These are phyloP conservation scores for Pontederia paniculata DNA, from an alignment of 176 grass and related monocot species.

Conservation along the genomic window DNA sequence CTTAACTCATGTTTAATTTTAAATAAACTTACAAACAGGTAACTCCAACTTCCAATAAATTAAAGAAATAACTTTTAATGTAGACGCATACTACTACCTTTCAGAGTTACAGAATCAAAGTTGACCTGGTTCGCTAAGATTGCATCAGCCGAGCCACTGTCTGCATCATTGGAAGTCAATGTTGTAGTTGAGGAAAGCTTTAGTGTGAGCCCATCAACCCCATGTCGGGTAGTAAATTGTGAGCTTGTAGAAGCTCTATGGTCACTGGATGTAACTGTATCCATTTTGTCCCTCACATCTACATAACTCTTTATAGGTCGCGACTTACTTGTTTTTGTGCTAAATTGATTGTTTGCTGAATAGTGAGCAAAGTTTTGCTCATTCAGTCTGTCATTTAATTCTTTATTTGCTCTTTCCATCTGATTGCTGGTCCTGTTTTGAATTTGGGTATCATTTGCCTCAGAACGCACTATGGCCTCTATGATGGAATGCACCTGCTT, in stretches of 20 bases:
- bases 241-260: conserved; percentile 4
- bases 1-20: too few species aligned
- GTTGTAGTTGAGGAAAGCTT: conserved; percentile 50
- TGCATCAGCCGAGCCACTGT: conserved; percentile 30
- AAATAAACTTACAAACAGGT: too few species aligned
- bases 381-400: conserved; percentile 8
- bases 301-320: background rate
- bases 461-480: conserved; percentile 71
- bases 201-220: conserved; percentile 31
- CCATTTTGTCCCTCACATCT: conserved; percentile 1
- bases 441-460: conserved; percentile 37
- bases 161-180: conserved; percentile 35
- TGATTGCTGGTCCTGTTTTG: conserved; percentile 4
- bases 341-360: background rate
- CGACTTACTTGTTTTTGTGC: background rate
- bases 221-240: background rate
- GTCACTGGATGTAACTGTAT: conserved; percentile 5
- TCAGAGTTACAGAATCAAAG: conserved; percentile 54
- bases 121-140: conserved; percentile 41
- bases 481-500: conserved; percentile 98
- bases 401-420: conserved; percentile 2
- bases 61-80: background rate
- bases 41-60: background rate
- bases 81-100: conserved; percentile 30
- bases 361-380: background rate